A percentile compares a stretch with the other conserved stretches of the same genome.
Conservation (phyloP, 2,329 filamentous ascomycete species). For the Leptographium wingfieldii region DNA sequence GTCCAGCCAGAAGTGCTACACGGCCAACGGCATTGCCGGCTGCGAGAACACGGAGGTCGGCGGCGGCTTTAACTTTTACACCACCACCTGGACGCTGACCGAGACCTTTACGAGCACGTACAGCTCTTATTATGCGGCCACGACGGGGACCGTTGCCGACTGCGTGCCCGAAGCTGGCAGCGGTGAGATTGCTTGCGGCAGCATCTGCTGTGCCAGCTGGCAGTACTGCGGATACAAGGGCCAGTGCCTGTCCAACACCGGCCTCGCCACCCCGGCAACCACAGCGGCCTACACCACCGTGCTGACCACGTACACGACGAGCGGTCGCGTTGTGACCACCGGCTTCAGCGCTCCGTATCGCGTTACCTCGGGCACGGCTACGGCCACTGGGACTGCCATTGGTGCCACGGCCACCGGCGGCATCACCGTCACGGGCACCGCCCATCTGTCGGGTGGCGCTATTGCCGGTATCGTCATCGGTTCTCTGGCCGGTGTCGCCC, state of each 20-base stretch:
- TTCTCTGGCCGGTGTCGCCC: conserved; percentile 50
- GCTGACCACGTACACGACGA: conserved; percentile 22
- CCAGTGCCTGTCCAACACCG: conserved; percentile 43
- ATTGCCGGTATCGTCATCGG: conserved; percentile 76
- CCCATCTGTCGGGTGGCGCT: conserved; percentile 51
- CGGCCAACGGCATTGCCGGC: conserved; percentile 34
- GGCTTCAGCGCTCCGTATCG: conserved; percentile 37
- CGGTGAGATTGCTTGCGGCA: conserved; percentile 50
- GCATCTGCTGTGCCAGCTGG: conserved; percentile 56
- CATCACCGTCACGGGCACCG: conserved; percentile 24
- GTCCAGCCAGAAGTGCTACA: conserved; percentile 36
- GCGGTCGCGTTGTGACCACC: conserved; percentile 37
- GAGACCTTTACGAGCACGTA: conserved; percentile 46
- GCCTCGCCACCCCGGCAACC: conserved; percentile 14
- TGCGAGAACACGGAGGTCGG: conserved; percentile 27
- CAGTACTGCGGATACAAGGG: conserved; percentile 52
- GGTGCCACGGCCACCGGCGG: conserved; percentile 27
- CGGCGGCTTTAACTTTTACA: conserved; percentile 25
- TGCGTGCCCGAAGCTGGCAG: conserved; percentile 36
- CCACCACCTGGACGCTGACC: conserved; percentile 49
- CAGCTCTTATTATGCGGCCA: conserved; percentile 35
- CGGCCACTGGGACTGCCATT: conserved; percentile 41
- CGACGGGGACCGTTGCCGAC: conserved; percentile 22
- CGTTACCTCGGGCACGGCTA: conserved; percentile 42
- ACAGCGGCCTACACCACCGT: conserved; percentile 20